A percentile compares a stretch with the other conserved stretches of the same genome.
phyloP scores from a whole-genome alignment of 2,329 filamentous ascomycete genomes.

The Aspergillus texensis region DNA sequence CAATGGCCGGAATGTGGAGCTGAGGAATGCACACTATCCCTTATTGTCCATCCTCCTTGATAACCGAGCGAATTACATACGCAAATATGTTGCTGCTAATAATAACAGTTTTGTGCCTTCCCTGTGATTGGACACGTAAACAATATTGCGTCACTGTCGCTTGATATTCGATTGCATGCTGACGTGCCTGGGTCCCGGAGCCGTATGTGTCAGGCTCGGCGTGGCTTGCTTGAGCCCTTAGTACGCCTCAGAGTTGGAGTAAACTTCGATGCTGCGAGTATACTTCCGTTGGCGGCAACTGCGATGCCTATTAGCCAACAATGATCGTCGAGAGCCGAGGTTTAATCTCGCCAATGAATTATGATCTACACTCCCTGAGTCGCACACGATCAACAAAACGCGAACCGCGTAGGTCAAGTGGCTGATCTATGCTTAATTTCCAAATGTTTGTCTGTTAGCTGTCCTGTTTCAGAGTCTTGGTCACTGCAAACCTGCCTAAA shows the following conservation, averaged over 20 bases:
- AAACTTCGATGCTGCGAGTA: background rate
- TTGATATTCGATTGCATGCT: background rate
- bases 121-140: background rate
- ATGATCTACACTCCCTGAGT: background rate
- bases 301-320: background rate
- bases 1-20: background rate
- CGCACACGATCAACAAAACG: too few species aligned
- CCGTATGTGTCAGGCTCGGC: background rate
- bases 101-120: background rate
- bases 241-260: background rate
- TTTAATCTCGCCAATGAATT: background rate
- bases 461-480: background rate
- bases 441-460: background rate
- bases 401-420: background rate
- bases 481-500: background rate
- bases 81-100: background rate
- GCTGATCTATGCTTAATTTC: background rate
- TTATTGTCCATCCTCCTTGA: background rate
- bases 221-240: background rate
- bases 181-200: background rate
- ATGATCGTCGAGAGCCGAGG: background rate
- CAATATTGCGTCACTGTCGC: background rate
- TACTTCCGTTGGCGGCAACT: background rate
- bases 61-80: background rate
- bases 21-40: slow-evolving; percentile 5